Percentiles rank a stretch among this genome's conserved stretches.
Evolutionary conservation across 306 rosid genomes (phyloP).

Genomic region (Cicer pinnatifidum): DNA sequence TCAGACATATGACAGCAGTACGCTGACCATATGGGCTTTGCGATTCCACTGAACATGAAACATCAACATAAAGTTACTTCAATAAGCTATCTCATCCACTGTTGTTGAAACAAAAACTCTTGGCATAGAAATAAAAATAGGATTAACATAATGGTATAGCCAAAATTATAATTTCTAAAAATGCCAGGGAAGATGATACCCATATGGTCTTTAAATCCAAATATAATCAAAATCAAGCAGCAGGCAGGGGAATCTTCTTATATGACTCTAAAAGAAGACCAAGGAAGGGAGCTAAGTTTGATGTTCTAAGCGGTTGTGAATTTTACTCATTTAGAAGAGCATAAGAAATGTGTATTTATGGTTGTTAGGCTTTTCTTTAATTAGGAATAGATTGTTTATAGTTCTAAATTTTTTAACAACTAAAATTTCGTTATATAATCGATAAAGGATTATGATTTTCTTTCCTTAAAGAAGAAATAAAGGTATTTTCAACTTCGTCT

Average conservation of each 20-base stretch:
- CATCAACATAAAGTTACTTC: constrained; percentile 33
- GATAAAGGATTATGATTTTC: neutral
- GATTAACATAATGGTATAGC: constrained; percentile 14
- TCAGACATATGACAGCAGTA: constrained; percentile 71
- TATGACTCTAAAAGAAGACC: neutral
- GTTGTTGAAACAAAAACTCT: constrained; percentile 24
- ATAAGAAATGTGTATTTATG: constrained; percentile 12
- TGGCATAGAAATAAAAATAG: constrained; percentile 14
- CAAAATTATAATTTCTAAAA: constrained; percentile 29
- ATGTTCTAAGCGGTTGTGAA: constrained; percentile 13
- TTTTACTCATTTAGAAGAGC: constrained; percentile 21
- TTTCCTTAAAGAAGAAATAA: neutral
- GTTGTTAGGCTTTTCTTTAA: neutral
- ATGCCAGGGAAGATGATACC: constrained; percentile 1
- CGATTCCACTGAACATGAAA: constrained; percentile 70
- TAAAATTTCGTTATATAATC: neutral
- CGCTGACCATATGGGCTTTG: constrained; percentile 85
- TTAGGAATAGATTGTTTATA: neutral
- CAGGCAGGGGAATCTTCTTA: constrained; percentile 17
- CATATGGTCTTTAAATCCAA: constrained; percentile 22
- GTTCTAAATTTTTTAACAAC: neutral
- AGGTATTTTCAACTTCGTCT: neutral
- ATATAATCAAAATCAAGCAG: constrained; percentile 5
- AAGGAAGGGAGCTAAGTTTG: neutral
- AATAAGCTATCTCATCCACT: constrained; percentile 33